Conservation (phyloP, 2,329 filamentous ascomycete genomes). For the Pestalotiopsis sp. region DNA sequence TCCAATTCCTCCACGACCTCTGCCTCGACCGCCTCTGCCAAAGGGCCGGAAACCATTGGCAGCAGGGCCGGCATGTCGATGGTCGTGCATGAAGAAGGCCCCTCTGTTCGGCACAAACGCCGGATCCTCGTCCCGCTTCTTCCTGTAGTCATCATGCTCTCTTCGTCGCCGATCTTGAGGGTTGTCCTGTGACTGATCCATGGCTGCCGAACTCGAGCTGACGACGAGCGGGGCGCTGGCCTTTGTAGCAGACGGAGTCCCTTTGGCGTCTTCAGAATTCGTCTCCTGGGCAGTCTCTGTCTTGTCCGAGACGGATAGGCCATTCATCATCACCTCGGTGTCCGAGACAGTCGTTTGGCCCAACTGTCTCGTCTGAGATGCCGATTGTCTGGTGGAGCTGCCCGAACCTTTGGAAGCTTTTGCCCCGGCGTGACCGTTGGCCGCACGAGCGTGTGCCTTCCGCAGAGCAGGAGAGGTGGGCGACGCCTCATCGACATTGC, state of each 20-base stretch:
- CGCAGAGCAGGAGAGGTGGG: slow-evolving; percentile 38
- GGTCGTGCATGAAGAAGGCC: slow-evolving; percentile 97
- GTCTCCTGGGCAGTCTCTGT: slow-evolving; percentile 44
- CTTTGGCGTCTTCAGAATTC: slow-evolving; percentile 46
- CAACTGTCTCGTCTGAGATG: slow-evolving; percentile 35
- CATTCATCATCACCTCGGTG: slow-evolving; percentile 61
- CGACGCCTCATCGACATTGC: slow-evolving; percentile 59
- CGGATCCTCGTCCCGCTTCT: slow-evolving; percentile 84
- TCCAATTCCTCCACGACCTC: slow-evolving; percentile 56
- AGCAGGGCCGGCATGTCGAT: slow-evolving; percentile 75
- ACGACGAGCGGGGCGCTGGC: slow-evolving; percentile 54
- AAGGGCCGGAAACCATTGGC: slow-evolving; percentile 78
- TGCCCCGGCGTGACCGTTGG: slow-evolving; percentile 35
- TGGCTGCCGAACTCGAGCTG: slow-evolving; percentile 50
- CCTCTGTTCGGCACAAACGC: slow-evolving; percentile 93
- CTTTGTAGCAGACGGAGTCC: slow-evolving; percentile 37
- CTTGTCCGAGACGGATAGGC: slow-evolving; percentile 47
- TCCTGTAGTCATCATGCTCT: slow-evolving; percentile 90
- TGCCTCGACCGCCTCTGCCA: slow-evolving; percentile 65
- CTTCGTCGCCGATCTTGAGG: slow-evolving; percentile 72
- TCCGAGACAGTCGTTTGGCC: slow-evolving; percentile 44
- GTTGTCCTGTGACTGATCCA: slow-evolving; percentile 52
- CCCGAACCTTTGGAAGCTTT: slow-evolving; percentile 29
- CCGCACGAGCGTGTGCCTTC: slow-evolving; percentile 26
- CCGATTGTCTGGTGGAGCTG: slow-evolving; percentile 28